Base-by-base conservation (phyloP, 2,329 filamentous ascomycete genomes). In the Erysiphe pulchra region DNA sequence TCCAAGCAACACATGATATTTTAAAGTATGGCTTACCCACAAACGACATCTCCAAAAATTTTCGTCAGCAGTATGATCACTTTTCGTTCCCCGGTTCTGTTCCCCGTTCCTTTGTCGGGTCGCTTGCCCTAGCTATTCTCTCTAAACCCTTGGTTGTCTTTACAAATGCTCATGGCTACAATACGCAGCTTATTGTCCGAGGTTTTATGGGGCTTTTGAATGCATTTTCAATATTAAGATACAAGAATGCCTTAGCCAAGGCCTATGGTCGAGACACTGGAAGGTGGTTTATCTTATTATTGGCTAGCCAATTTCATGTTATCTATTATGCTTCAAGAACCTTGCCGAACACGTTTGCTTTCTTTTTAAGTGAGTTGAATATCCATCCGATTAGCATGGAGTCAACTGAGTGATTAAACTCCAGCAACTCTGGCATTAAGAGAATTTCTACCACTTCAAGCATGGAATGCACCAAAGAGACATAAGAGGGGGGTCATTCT, bases 331-430 rank as follows among this genome's bases (percentile, higher is more conserved):
- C 86, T 13, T 90, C 85, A 14, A 71, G 90, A 49, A 90, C 85
- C 2, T 64, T 98, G 51, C 90, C 90, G 1, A 98, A 98, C 59
- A 93, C 92, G 80, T 92, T 94, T 62, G 86, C 90, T 17, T 90
- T 95, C 63, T 73, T 75, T 10, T 63, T 94, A 48, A 83, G 79
- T 87, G 66, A 61, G 77, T 68, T 33, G 6, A 31, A 14, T 44
- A 28, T 28, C 24, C 8, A 28, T 28, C 7, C 8, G 8, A 8
- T 28, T 28, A 28, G 1, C 24, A 28, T 1, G 8, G 24, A 28
- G 24, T 28, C 24, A 28, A 28, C 24, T 28, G 8, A 28, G 8
- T 28, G 8, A 9, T 28, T 28, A 28, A 17, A 2, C 32, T 44
- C 6, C 50, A 81, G 80, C 77, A 47, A 85, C 77, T 0, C 57